Evolutionary conservation across 805 yeast genomes (phyloP).

Genomic region (Pichia paraexigua): DNA sequence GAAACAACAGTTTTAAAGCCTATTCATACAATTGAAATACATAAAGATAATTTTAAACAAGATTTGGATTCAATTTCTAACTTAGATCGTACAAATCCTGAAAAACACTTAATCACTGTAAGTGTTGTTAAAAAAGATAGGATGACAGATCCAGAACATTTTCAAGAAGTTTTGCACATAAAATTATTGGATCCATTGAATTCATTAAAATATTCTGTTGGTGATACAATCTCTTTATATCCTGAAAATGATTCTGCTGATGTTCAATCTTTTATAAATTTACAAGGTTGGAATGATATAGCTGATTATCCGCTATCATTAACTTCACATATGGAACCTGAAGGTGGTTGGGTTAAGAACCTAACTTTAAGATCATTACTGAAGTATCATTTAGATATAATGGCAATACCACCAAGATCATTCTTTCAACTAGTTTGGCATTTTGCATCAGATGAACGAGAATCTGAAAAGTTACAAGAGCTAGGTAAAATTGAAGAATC

Average conservation of each 20-base stretch:
- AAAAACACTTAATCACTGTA: conserved; percentile 29
- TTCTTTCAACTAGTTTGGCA: conserved; percentile 71
- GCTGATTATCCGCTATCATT: conserved; percentile 54
- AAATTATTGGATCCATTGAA: conserved; percentile 29
- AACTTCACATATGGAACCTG: conserved; percentile 28
- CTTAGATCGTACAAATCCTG: neutral
- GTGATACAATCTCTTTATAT: conserved; percentile 72
- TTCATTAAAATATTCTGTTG: conserved; percentile 47
- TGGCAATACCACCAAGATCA: conserved; percentile 74
- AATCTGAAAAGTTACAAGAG: conserved; percentile 66
- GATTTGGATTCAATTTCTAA: neutral
- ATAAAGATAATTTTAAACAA: conserved; percentile 14
- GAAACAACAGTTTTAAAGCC: conserved; percentile 4
- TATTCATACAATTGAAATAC: neutral
- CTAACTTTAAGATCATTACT: conserved; percentile 67
- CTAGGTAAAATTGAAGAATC: conserved; percentile 64
- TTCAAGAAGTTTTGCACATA: conserved; percentile 81
- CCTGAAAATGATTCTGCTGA: conserved; percentile 60
- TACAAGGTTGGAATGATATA: conserved; percentile 65
- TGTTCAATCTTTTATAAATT: conserved; percentile 56
- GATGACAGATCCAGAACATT: conserved; percentile 65
- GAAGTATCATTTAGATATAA: conserved; percentile 74
- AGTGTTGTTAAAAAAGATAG: conserved; percentile 44
- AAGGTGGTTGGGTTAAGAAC: conserved; percentile 54
- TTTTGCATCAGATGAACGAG: conserved; percentile 69